Conservation (phyloP, 345 rosid species). For the Gossypium australe region DNA sequence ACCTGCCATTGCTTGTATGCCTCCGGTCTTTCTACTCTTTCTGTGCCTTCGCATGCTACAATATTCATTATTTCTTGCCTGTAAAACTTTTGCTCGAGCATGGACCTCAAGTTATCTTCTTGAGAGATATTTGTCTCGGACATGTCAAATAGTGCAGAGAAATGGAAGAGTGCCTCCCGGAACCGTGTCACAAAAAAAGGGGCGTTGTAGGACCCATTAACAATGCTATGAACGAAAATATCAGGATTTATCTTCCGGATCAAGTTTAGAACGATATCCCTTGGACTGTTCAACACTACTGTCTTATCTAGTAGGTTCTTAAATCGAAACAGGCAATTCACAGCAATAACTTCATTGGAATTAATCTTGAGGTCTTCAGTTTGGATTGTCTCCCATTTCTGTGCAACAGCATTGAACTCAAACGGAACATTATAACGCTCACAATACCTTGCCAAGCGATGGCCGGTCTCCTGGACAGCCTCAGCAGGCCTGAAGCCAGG, state of each 20-base stretch:
- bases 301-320: slow-evolving; percentile 44
- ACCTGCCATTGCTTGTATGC: slow-evolving; percentile 53
- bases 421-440: slow-evolving; percentile 40
- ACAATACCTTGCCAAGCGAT: slow-evolving; percentile 41
- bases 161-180: slow-evolving; percentile 40
- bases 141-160: slow-evolving; percentile 36
- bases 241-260: slow-evolving; percentile 32
- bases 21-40: slow-evolving; percentile 48
- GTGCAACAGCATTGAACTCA: slow-evolving; percentile 37
- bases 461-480: slow-evolving; percentile 36
- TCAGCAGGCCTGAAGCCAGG: slow-evolving; percentile 39
- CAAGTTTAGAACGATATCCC: slow-evolving; percentile 29
- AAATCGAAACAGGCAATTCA: slow-evolving; percentile 31
- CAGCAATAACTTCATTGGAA: slow-evolving; percentile 34
- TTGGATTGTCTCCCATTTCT: slow-evolving; percentile 41
- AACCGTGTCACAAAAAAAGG: slow-evolving; percentile 46
- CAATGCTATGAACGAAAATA: slow-evolving; percentile 24
- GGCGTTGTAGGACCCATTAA: slow-evolving; percentile 35
- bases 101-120: slow-evolving; percentile 29
- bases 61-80: slow-evolving; percentile 35
- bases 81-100: slow-evolving; percentile 30
- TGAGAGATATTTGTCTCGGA: slow-evolving; percentile 23
- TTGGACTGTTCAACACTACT: slow-evolving; percentile 30
- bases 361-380: slow-evolving; percentile 33
- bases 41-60: slow-evolving; percentile 43